Evolutionary conservation across 2,329 filamentous ascomycete species (phyloP).

Genomic region (Cytospora paraplurivora): DNA sequence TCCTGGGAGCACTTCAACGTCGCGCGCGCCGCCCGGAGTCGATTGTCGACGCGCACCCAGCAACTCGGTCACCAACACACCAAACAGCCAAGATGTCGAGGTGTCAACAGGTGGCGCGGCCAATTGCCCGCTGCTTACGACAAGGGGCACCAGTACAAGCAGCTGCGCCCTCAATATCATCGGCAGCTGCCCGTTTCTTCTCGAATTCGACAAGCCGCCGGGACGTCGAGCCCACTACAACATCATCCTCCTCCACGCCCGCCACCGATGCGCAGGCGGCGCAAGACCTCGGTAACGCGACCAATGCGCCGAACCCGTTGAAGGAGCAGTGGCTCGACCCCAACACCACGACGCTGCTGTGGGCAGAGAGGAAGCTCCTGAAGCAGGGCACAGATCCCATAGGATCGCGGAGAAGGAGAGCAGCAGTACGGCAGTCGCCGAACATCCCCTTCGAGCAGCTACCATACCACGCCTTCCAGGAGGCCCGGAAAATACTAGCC

Average conservation of each 20-base stretch:
- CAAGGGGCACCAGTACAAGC: conserved; percentile 40
- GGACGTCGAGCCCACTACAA: conserved; percentile 41
- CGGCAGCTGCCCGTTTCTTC: conserved; percentile 39
- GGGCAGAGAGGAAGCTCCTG: conserved; percentile 69
- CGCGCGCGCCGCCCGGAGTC: conserved; percentile 20
- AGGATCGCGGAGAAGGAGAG: conserved; percentile 82
- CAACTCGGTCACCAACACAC: conserved; percentile 17
- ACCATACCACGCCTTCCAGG: conserved; percentile 97
- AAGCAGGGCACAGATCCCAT: conserved; percentile 70
- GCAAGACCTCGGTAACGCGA: conserved; percentile 31
- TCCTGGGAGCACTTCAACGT: conserved; percentile 9
- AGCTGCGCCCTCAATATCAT: conserved; percentile 41
- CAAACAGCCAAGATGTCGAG: conserved; percentile 52
- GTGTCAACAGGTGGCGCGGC: conserved; percentile 60
- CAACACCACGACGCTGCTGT: conserved; percentile 64
- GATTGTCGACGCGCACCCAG: conserved; percentile 22
- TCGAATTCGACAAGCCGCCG: conserved; percentile 40
- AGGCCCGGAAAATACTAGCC: conserved; percentile 80
- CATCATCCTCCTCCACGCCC: conserved; percentile 23
- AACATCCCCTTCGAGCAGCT: conserved; percentile 88
- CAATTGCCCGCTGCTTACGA: conserved; percentile 57
- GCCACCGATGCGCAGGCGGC: conserved; percentile 28
- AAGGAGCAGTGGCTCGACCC: conserved; percentile 59
- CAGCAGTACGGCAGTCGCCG: conserved; percentile 64
- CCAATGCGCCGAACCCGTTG: conserved; percentile 31